Evolutionary conservation across 192 early-diverging fungal species (phyloP), one percentile per base, ranked within the genome.

Genomic region (Spinellus fusiger): DNA sequence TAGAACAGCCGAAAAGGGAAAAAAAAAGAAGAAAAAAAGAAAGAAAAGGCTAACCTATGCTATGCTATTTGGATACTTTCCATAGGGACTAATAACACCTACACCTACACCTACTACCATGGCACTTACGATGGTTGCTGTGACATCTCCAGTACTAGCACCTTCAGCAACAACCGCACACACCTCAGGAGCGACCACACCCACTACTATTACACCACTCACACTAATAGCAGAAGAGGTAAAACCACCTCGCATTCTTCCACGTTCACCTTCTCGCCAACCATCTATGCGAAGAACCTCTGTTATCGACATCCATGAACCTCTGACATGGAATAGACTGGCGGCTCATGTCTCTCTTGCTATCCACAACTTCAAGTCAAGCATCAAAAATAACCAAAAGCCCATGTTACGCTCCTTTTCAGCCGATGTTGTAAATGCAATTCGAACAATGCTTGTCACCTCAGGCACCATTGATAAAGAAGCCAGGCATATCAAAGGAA

Each of bases 371-470:
- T 68, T 89, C 38, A 81, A 78, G 20, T 66, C 66, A 1, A 70
- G 80, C 1, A 77, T 73, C 37, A 80, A 79, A 61, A 68, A 75
- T 4, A 63, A 57, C 33, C 70, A 76, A 64, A 86, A 80, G 59
- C 68, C 71, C 40, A 65, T 78, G 25, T 92, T 80, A 65, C 56
- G 86, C 16, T 44, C 59, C 1, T 79, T 83, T 62, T 72, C 88
- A 27, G 68, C 77, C 29, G 60, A 72, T 48, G 74, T 95, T 5
- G 86, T 96, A 6, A 77, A 86, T 22, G 82, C 89, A 32, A 87
- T 98, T 54, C 84, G 93, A 23, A 83, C 85, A 10, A 89, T 96
- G 80, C 77, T 98, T 27, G 85, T 86, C 35, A 80, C 89, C n/a
- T 93, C 90, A 5, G 88, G 85, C 28, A 81, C 86, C 0, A 77